These are phyloP conservation scores for Pyronema domesticum DNA, from an alignment of 495 filamentous ascomycete species.

Conservation along the genomic window DNA sequence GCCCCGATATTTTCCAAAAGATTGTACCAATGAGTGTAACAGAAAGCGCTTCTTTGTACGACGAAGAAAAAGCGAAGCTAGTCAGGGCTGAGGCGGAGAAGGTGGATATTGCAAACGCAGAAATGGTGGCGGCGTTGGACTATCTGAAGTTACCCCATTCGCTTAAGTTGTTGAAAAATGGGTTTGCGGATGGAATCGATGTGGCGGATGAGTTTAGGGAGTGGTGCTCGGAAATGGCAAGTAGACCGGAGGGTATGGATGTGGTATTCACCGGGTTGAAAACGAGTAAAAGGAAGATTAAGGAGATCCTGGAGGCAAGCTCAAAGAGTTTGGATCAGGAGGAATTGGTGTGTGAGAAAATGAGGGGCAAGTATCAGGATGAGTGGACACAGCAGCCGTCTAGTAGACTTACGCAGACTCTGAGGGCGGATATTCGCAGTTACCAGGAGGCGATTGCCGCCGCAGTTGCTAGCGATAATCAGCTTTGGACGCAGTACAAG, in stretches of 20 bases:
- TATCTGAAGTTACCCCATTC: conserved; percentile 81
- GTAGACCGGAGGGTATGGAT: conserved; percentile 48
- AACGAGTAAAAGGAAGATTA: conserved; percentile 55
- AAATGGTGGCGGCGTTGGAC: conserved; percentile 89
- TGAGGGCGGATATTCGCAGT: conserved; percentile 67
- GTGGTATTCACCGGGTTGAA: conserved; percentile 62
- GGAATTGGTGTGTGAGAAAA: conserved; percentile 96
- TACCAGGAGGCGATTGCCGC: conserved; percentile 80
- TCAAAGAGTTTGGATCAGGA: conserved; percentile 85
- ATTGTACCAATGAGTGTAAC: conserved; percentile 94
- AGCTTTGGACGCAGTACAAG: conserved; percentile 65
- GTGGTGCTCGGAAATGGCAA: conserved; percentile 85
- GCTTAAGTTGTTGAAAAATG: conserved; percentile 79
- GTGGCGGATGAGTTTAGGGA: conserved; percentile 79
- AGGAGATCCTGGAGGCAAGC: conserved; percentile 53
- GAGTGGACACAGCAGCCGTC: conserved; percentile 98
- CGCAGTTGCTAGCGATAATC: conserved; percentile 70
- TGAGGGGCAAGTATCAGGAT: conserved; percentile 88
- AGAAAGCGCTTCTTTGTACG: conserved; percentile 89
- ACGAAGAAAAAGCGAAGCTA: conserved; percentile 95
- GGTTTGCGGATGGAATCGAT: conserved; percentile 72
- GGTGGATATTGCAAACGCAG: conserved; percentile 75
- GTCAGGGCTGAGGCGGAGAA: conserved; percentile 85
- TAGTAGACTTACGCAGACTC: conserved; percentile 65
- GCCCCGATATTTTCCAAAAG: conserved; percentile 90